phyloP scores from a whole-genome alignment of 495 filamentous ascomycete genomes.

The Penicillium bovifimosum region DNA sequence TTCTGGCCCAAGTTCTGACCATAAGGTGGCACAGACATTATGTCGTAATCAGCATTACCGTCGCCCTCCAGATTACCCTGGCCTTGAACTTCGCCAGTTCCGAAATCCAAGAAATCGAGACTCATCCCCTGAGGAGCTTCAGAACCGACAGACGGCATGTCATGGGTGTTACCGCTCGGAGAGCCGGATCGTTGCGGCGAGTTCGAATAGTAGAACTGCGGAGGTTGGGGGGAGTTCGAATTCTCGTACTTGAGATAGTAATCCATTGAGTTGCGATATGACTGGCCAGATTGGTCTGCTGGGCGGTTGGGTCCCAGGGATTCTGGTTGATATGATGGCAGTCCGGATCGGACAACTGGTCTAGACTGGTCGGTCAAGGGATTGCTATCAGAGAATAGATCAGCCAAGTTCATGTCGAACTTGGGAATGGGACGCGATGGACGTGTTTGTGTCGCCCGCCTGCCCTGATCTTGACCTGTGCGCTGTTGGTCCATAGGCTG shows the following conservation, averaged over 20 bases:
- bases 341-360: constrained; percentile 11
- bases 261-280: constrained; percentile 34
- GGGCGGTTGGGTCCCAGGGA: constrained; percentile 21
- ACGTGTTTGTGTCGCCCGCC: constrained; percentile 26
- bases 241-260: constrained; percentile 36
- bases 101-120: constrained; percentile 41
- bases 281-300: constrained; percentile 21
- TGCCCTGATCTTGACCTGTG: constrained; percentile 18
- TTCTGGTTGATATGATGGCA: constrained; percentile 23
- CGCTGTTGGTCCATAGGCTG: constrained; percentile 27
- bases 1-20: constrained; percentile 37
- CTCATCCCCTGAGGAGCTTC: constrained; percentile 30
- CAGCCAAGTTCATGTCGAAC: constrained; percentile 63
- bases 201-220: constrained; percentile 34
- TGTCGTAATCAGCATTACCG: constrained; percentile 27
- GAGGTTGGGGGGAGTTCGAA: constrained; percentile 26
- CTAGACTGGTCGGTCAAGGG: constrained; percentile 24
- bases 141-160: constrained; percentile 18
- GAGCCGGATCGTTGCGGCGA: constrained; percentile 41
- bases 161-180: constrained; percentile 25
- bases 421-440: constrained; percentile 41
- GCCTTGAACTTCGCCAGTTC: constrained; percentile 22
- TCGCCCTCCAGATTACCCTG: constrained; percentile 26
- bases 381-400: constrained; percentile 36
- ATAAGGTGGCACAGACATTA: constrained; percentile 24